phyloP scores from a whole-genome alignment of 768 basidiomycete species.

The Infundibulicybe gibba region DNA sequence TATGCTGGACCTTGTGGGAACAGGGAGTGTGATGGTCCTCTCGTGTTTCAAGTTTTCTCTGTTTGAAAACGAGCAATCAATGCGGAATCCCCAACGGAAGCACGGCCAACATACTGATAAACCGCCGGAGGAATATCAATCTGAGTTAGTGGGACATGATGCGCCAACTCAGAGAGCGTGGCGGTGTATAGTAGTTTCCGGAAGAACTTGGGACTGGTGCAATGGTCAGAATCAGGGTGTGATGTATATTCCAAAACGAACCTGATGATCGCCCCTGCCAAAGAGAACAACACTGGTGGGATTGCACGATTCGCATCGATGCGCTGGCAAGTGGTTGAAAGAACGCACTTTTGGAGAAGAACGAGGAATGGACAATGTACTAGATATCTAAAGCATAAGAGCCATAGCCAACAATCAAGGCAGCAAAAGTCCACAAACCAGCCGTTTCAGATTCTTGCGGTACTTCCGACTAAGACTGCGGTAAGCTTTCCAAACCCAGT shows the following conservation, averaged over 20 bases:
- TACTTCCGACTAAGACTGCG: constrained; percentile 78
- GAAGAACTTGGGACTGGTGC: constrained; percentile 82
- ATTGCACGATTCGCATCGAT: constrained; percentile 4
- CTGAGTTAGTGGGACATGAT: constrained; percentile 78
- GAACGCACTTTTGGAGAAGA: constrained; percentile 79
- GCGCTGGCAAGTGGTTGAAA: not conserved
- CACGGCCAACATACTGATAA: constrained; percentile 59
- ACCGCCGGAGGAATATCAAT: constrained; percentile 83
- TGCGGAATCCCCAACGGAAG: not conserved
- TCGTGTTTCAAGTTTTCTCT: constrained; percentile 84
- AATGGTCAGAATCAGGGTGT: not conserved
- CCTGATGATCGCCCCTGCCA: constrained; percentile 88
- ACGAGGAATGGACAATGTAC: constrained; percentile 86
- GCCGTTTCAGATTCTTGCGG: constrained; percentile 81
- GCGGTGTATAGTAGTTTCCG: constrained; percentile 75
- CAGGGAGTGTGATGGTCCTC: constrained; percentile 61
- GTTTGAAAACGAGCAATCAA: not conserved
- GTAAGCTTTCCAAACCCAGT: constrained; percentile 92
- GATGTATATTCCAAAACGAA: constrained; percentile 18
- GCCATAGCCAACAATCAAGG: not conserved
- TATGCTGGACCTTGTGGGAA: constrained; percentile 53
- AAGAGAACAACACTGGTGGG: constrained; percentile 75
- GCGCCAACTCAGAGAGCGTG: constrained; percentile 76
- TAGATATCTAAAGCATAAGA: constrained; percentile 19
- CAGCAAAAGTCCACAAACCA: constrained; percentile 42